Conservation (phyloP, 257 asterid genomes). For the Haberlea rhodopensis region DNA sequence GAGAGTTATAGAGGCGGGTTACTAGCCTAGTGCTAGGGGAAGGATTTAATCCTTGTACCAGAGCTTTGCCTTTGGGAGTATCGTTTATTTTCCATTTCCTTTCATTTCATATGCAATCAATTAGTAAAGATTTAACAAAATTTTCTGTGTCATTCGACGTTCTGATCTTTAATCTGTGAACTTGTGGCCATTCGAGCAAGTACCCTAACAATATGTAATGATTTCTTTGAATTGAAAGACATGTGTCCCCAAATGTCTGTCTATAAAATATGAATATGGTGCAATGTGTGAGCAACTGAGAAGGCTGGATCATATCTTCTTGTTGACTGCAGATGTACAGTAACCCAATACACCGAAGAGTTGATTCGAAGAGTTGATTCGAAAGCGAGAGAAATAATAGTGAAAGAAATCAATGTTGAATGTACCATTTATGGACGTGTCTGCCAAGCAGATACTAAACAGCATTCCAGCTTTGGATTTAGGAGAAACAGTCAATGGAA, state of each 20-base stretch:
- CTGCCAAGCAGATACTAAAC: slow-evolving; percentile 68
- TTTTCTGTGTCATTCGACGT: too few relatives aligned
- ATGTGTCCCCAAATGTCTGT: background rate
- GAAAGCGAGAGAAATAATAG: slow-evolving; percentile 18
- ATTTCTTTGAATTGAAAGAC: background rate
- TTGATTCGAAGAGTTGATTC: background rate
- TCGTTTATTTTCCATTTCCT: too few relatives aligned
- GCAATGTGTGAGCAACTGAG: slow-evolving; percentile 5
- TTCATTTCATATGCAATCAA: too few relatives aligned
- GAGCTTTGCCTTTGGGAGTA: too few relatives aligned
- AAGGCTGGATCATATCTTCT: slow-evolving; percentile 11
- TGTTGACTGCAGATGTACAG: background rate
- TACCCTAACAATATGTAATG: too few relatives aligned
- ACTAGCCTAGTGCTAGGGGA: too few relatives aligned
- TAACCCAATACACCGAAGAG: background rate
- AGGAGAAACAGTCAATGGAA: slow-evolving; percentile 76
- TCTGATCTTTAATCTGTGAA: too few relatives aligned
- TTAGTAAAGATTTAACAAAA: too few relatives aligned
- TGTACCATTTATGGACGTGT: slow-evolving; percentile 45
- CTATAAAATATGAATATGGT: background rate
- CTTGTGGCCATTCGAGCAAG: too few relatives aligned
- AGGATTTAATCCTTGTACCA: too few relatives aligned
- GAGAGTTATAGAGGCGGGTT: too few relatives aligned
- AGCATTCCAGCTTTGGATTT: slow-evolving; percentile 81
- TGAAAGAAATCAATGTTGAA: slow-evolving; percentile 2